Conservation (phyloP, 192 early-diverging fungal genomes). For the Gonapodya sp. region DNA sequence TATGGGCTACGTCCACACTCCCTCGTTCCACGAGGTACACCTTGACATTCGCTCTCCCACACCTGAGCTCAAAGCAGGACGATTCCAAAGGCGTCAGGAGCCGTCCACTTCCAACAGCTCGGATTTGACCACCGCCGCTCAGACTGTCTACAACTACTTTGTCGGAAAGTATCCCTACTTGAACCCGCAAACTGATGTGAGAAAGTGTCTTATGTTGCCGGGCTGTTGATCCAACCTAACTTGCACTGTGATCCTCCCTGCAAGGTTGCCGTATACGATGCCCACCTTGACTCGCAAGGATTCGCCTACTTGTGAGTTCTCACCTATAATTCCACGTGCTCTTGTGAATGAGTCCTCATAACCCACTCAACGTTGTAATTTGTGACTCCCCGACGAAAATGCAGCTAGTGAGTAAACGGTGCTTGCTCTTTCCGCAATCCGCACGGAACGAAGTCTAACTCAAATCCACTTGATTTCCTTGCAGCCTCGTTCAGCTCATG, state of each 20-base stretch:
- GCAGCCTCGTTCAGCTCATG: background rate
- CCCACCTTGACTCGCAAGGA: background rate
- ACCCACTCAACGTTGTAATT: background rate
- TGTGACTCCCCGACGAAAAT: background rate
- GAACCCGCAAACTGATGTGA: background rate
- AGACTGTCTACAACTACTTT: background rate
- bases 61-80: background rate
- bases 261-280: background rate
- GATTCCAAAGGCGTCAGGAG: background rate
- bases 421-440: background rate
- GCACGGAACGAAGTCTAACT: background rate
- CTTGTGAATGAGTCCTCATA: background rate
- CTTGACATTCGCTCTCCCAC: conserved; percentile 4
- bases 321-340: too few species aligned
- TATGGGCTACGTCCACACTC: too few species aligned
- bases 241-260: background rate
- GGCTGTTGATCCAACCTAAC: too few species aligned
- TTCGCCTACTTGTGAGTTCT: background rate
- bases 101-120: background rate
- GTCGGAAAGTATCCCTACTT: background rate
- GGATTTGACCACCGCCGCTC: background rate
- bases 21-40: background rate
- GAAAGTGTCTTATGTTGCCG: too few species aligned
- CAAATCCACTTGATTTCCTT: background rate
- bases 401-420: background rate